Evolutionary conservation across 1,284 basidiomycete genomes (phyloP).

Genomic region (Leccinum pallidistipes): DNA sequence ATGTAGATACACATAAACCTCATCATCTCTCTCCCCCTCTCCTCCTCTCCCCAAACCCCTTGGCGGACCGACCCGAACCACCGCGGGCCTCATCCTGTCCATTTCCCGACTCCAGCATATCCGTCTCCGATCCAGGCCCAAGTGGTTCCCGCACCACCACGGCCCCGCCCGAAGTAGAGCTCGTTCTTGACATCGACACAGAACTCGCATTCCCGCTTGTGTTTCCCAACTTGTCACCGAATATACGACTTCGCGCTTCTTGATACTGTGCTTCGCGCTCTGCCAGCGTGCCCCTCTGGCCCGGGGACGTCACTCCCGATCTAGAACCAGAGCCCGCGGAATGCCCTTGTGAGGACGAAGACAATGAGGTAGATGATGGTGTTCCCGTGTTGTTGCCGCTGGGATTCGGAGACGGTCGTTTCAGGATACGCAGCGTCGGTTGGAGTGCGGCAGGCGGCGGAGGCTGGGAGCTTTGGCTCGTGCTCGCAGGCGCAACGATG

Average conservation of each 20-base stretch:
- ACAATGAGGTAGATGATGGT: background rate
- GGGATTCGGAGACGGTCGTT: conserved; percentile 27
- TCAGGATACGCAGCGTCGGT: conserved; percentile 31
- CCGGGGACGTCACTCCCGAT: conserved; percentile 17
- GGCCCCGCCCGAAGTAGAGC: conserved; percentile 1
- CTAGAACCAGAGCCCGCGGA: conserved; percentile 1
- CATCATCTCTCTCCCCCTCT: background rate
- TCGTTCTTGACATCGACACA: conserved; percentile 1
- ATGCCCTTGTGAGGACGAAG: conserved; percentile 8
- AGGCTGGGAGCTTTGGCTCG: conserved; percentile 17
- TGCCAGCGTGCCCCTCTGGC: conserved; percentile 31
- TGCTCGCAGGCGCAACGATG: conserved; percentile 38
- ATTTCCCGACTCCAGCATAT: background rate
- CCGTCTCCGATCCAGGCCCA: conserved; percentile 21
- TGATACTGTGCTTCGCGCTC: conserved; percentile 36
- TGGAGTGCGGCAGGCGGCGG: conserved; percentile 33
- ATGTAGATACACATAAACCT: too few species aligned
- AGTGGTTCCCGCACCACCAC: conserved; percentile 29
- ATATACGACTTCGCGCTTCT: conserved; percentile 33
- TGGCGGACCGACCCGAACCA: conserved; percentile 9
- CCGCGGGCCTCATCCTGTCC: background rate
- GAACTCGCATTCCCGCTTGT: background rate
- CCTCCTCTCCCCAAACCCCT: conserved; percentile 29
- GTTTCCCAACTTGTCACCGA: conserved; percentile 16
- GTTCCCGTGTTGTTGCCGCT: background rate